Evolutionary conservation across 345 rosid species (phyloP).

Genomic region (Schrenkiella parvula): DNA sequence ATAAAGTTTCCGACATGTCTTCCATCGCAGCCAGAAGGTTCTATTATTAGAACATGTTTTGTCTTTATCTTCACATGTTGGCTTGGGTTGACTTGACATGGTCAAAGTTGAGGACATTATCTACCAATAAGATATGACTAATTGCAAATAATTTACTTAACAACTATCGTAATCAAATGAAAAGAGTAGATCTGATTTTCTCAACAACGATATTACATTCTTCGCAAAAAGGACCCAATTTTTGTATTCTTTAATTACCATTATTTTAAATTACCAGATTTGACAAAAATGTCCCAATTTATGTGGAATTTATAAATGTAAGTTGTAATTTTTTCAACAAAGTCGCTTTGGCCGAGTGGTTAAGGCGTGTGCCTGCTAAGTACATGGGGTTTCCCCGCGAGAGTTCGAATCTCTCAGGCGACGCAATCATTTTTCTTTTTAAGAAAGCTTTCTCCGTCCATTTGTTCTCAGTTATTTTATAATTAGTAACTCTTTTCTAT

Average conservation of each 20-base stretch:
- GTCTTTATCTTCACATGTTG: neutral
- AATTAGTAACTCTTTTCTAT: neutral
- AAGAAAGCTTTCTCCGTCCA: neutral
- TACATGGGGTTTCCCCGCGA: conserved; percentile 64
- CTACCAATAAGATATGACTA: neutral
- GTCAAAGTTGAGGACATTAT: neutral
- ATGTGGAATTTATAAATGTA: accelerated
- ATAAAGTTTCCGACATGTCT: neutral
- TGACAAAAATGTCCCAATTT: neutral
- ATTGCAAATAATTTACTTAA: neutral
- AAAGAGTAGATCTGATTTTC: neutral
- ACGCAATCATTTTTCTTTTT: neutral
- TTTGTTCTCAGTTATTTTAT: neutral
- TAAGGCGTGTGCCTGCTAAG: conserved; percentile 70
- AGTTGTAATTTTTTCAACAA: too few species aligned
- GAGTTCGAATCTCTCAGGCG: conserved; percentile 78
- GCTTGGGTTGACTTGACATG: neutral
- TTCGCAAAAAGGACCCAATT: too few species aligned
- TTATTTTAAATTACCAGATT: too few species aligned
- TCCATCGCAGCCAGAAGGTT: neutral
- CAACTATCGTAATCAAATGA: neutral
- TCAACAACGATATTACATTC: neutral
- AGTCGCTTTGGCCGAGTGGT: conserved; percentile 51
- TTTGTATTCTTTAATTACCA: too few species aligned
- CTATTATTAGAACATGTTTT: neutral